Percentiles rank a stretch among this genome's conserved stretches.
phyloP scores from a whole-genome alignment of 352 stramenopile genomes.

The Pythium pectinolyticum region DNA sequence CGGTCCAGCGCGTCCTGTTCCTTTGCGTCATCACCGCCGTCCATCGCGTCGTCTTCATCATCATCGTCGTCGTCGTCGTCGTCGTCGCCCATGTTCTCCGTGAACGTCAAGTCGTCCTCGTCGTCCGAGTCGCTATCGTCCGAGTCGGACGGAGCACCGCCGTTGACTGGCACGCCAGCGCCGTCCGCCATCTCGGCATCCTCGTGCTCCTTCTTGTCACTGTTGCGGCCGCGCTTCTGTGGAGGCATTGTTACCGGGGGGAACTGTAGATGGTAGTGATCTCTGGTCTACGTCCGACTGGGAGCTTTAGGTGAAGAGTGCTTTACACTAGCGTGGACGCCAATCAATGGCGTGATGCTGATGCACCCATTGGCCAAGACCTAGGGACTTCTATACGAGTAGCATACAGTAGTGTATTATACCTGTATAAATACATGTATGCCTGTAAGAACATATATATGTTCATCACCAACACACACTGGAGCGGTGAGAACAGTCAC shows the following conservation, averaged over 20 bases:
- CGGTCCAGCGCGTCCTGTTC: conserved; percentile 16
- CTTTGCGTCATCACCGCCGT: conserved; percentile 27
- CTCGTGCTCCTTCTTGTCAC: conserved; percentile 26
- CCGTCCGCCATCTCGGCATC: conserved; percentile 31
- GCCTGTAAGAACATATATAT: conserved; percentile 2
- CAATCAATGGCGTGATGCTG: conserved; percentile 9
- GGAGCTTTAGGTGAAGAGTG: not conserved
- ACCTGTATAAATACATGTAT: conserved; percentile 9
- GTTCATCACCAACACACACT: not conserved
- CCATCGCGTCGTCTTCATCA: conserved; percentile 54
- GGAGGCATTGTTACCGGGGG: conserved; percentile 27
- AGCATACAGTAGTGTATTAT: conserved; percentile 1
- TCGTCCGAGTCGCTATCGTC: conserved; percentile 44
- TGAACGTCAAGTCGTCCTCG: conserved; percentile 64
- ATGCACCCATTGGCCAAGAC: conserved; percentile 5
- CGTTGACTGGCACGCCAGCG: not conserved
- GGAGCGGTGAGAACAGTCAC: not conserved
- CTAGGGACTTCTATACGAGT: not conserved
- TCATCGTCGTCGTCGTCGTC: conserved; percentile 57
- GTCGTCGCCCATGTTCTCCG: conserved; percentile 29
- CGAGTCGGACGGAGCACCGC: not conserved
- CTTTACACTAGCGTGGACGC: not conserved
- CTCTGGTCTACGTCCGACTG: not conserved
- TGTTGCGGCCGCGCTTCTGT: conserved; percentile 36
- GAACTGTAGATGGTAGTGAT: not conserved